Evolutionary conservation across 2,329 filamentous ascomycete species (phyloP), one percentile per base, ranked within the genome.

Genomic region (Fusarium scirpi): DNA sequence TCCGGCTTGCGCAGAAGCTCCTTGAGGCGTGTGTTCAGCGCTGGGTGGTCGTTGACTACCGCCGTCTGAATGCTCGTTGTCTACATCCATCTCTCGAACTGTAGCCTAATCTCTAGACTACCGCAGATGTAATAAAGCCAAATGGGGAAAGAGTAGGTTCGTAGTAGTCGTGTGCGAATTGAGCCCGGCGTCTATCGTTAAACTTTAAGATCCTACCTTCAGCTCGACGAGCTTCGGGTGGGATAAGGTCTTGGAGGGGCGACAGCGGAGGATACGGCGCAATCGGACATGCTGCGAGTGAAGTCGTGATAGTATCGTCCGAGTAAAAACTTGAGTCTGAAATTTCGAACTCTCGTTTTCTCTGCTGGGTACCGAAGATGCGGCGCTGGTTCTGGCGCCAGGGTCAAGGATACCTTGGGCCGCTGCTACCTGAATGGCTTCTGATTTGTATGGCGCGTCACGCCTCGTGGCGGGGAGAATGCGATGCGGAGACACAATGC

Each of bases 1-100:
- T 13, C 66, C 67, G 44, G 47, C 41, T 20, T 70, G 71, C 22
- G 51, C 46, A 43, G 69, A 63, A 65, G 63, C 57, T 58, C 75
- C 74, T 62, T 81, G 80, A 8, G 79, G 79, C 11, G 80, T 81
- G 67, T 74, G 78, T 47, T 73, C 75, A 27, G 76, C 71, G 65
- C 78, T 80, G 53, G 74, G 71, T 43, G 78, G 78, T 47, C 76
- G 77, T 60, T 80, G 46, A 65, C 71, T 20, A 68, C 75, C 30
- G 69, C 75, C 32, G 67, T 76, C 43, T 74, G 77, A 54, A 76
- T 77, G 34, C 45, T 73, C 72, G 54, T 73, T 70, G 51, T 80
- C 78, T 38, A 77, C 72, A 22, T 81, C 78, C 79, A 81, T 80
- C 24, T 64, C 55, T 58, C 49, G 29, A 51, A 53, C 60, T 54